Conservation (phyloP, 2,329 filamentous ascomycete genomes). For the Pseudogymnoascus verrucosus region DNA sequence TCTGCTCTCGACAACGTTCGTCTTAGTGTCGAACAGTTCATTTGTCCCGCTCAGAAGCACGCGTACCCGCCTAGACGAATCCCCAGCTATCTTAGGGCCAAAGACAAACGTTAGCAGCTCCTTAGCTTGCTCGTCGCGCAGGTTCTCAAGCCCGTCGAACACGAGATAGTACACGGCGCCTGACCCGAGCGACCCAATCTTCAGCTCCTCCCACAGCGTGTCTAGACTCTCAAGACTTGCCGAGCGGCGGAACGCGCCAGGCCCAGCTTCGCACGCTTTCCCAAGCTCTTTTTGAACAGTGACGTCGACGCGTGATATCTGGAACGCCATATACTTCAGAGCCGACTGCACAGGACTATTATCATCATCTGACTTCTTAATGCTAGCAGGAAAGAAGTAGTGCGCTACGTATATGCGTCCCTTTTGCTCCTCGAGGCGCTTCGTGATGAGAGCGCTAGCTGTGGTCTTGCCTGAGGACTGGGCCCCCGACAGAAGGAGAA, state of each 20-base stretch:
- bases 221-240: neutral
- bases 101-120: neutral
- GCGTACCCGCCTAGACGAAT: neutral
- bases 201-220: neutral
- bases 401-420: conserved; percentile 22
- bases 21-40: neutral
- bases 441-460: conserved; percentile 20
- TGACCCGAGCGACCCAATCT: neutral
- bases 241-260: conserved; percentile 10
- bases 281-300: conserved; percentile 17
- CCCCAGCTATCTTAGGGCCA: neutral
- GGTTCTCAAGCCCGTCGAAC: neutral
- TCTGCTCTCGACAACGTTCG: neutral
- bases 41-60: neutral
- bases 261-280: conserved; percentile 18
- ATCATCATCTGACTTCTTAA: conserved; percentile 19
- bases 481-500: neutral
- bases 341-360: conserved; percentile 19
- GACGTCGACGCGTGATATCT: conserved; percentile 23
- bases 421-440: conserved; percentile 21
- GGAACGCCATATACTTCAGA: conserved; percentile 25
- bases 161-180: neutral
- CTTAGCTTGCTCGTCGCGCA: neutral
- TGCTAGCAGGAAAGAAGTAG: conserved; percentile 22
- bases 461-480: conserved; percentile 17